phyloP scores from a whole-genome alignment of 1,139 yeast genomes.

The Kodamaea sp. region DNA sequence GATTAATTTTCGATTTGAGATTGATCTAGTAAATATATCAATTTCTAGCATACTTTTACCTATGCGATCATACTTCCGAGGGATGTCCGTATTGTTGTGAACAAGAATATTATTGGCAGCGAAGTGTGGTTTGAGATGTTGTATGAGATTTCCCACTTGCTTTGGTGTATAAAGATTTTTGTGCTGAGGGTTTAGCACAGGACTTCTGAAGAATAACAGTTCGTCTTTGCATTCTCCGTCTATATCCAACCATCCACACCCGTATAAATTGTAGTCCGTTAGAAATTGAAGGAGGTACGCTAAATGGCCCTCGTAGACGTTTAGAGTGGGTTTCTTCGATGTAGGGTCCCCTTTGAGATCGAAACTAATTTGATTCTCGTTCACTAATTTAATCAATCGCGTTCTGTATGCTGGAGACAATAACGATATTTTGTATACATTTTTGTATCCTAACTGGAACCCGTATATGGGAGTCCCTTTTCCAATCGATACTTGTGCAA shows the following conservation, averaged over 20 bases:
- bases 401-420: conserved; percentile 62
- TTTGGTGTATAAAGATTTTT: neutral
- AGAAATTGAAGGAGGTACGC: conserved; percentile 77
- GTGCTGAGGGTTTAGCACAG: conserved; percentile 12
- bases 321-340: neutral
- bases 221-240: conserved; percentile 4
- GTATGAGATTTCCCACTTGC: conserved; percentile 8
- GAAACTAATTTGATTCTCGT: conserved; percentile 6
- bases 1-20: conserved; percentile 54
- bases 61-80: conserved; percentile 44
- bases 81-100: conserved; percentile 12
- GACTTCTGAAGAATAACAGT: conserved; percentile 13
- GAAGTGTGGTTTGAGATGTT: conserved; percentile 21
- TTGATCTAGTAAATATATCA: conserved; percentile 61
- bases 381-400: conserved; percentile 55
- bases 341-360: conserved; percentile 16
- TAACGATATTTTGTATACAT: conserved; percentile 68
- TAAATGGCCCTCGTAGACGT: conserved; percentile 72
- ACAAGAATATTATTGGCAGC: conserved; percentile 25
- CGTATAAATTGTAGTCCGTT: conserved; percentile 79
- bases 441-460: conserved; percentile 61
- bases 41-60: conserved; percentile 68
- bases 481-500: conserved; percentile 67
- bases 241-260: conserved; percentile 74
- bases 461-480: conserved; percentile 87